Conservation (phyloP, 768 basidiomycete genomes). For the Trametes maxima region DNA sequence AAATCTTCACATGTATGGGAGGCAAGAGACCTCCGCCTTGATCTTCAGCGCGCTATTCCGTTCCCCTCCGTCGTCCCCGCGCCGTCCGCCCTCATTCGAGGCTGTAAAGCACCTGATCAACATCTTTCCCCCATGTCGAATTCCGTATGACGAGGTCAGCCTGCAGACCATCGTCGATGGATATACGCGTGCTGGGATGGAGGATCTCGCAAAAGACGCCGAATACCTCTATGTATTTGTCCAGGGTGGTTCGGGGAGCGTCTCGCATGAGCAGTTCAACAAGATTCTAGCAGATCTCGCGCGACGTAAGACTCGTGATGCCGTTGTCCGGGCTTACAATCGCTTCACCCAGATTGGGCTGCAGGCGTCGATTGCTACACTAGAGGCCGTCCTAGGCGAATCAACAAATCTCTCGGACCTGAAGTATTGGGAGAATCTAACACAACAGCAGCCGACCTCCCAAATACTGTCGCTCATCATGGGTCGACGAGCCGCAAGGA, state of each 20-base stretch:
- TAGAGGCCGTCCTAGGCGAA: conserved; percentile 46
- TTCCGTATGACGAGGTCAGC: conserved; percentile 24
- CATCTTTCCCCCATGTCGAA: neutral
- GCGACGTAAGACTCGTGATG: neutral
- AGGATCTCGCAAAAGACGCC: conserved; percentile 16
- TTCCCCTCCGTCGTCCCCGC: neutral
- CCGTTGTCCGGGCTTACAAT: neutral
- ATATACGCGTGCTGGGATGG: conserved; percentile 19
- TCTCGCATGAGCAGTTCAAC: neutral
- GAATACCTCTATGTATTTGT: conserved; percentile 18
- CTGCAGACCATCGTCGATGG: conserved; percentile 21
- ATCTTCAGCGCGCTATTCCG: conserved; percentile 6
- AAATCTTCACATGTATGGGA: neutral
- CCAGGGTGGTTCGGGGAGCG: neutral
- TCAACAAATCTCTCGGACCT: conserved; percentile 47
- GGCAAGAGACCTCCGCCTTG: neutral
- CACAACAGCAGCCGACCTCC: conserved; percentile 43
- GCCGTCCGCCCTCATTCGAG: conserved; percentile 14
- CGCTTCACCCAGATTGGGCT: conserved; percentile 32
- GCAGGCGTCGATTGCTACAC: conserved; percentile 33
- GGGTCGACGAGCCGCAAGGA: conserved; percentile 33
- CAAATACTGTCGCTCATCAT: conserved; percentile 61
- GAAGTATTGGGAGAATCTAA: conserved; percentile 41
- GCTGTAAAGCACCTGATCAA: conserved; percentile 4
- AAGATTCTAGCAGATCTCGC: neutral